Base-by-base conservation (phyloP, 176 grass and related monocot genomes). In the Cenchrus americanus region DNA sequence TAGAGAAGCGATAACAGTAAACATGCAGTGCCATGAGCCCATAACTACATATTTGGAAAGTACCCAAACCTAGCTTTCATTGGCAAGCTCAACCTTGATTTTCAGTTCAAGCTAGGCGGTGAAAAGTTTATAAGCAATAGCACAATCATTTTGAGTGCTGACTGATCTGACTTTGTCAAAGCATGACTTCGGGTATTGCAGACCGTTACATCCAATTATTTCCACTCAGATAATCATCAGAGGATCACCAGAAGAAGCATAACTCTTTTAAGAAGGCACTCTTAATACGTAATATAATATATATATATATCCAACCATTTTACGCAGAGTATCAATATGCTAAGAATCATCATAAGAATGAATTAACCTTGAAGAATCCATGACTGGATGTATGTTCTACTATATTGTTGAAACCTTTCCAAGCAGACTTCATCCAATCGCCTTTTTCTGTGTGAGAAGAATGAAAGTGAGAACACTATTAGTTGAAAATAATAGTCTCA, bases 351-450 rank as follows among this genome's bases (percentile, higher is more conserved):
- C 32, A 65, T 14, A 42, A 19, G 41, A 40, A 82, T 10, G 19
- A 69, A 82, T 68, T 22, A 90, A 98, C 93, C 93, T 88, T 98
- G 96, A 86, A 98, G 84, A 78, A 98, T 98, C 91, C 93, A 98
- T 69, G 96, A 94, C 68, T 95, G 96, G 17, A 98, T 95, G 72
- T 91, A 94, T 0, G 96, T 98, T 72, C 93, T 84, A 59, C 91
- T 98, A 62, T 98, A 95, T 64, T 94, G 91, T 68, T 95, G 89
- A 88, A 93, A 93, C 22, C 91, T 95, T 80, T 98, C 96, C 23
- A 98, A 86, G 52, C 96, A 98, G n/a, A 89, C 77, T 79, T 98
- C 96, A 92, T 95, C 96, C 80, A 98, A 74, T 73, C 96, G 72
- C 21, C 86, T 92, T 83, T 74, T 98, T 66, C 96, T 95, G 49